Percentiles rank a stretch among this genome's conserved stretches.
Conservation (phyloP, 176 grass and related monocot species). For the Thalia dealbata region DNA sequence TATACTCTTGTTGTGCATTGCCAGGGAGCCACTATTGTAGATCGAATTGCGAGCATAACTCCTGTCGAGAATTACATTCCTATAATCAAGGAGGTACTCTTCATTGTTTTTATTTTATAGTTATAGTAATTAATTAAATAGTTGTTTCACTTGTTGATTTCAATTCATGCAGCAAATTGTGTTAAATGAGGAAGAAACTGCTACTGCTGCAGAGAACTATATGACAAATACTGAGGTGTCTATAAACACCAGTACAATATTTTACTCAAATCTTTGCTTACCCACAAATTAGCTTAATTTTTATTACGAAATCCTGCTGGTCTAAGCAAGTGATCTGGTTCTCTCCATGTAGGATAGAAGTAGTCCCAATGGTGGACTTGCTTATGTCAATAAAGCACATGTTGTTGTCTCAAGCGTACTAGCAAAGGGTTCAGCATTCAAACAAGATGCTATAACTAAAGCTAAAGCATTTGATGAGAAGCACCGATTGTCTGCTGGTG, state of each 20-base stretch:
- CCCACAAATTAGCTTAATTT: neutral
- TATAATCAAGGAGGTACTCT: neutral
- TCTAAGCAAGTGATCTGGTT: neutral
- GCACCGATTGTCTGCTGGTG: conserved; percentile 58
- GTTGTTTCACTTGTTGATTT: neutral
- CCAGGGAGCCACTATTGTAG: conserved; percentile 6
- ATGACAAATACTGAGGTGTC: conserved; percentile 4
- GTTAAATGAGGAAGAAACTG: neutral
- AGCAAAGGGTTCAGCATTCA: conserved; percentile 76
- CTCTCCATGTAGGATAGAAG: conserved; percentile 36
- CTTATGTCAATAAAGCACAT: conserved; percentile 78
- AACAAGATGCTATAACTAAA: conserved; percentile 91
- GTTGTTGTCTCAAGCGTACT: conserved; percentile 80
- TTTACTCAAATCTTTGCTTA: neutral
- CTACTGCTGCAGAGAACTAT: neutral
- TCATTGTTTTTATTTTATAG: neutral
- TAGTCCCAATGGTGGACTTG: conserved; percentile 36
- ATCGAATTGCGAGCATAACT: neutral
- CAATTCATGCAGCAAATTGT: neutral
- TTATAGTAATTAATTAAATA: neutral
- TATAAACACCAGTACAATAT: conserved; percentile 4
- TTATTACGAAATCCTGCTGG: neutral
- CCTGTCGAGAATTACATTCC: conserved; percentile 4
- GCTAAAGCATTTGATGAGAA: conserved; percentile 97
- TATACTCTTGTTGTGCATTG: neutral